Conservation (phyloP, 441 rosid species). For the Populus trichocarpa region DNA sequence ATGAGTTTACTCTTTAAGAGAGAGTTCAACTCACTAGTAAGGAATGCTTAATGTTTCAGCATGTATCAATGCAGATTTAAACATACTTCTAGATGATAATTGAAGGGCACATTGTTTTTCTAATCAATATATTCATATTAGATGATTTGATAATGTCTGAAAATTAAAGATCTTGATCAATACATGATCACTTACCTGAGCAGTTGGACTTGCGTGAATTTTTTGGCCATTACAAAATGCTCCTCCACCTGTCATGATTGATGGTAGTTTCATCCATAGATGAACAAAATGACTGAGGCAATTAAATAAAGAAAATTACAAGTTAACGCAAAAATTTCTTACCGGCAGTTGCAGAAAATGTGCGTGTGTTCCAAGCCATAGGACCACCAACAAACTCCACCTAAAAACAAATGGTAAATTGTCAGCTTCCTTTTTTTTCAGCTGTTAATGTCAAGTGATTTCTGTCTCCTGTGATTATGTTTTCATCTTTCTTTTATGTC, state of each 20-base stretch:
- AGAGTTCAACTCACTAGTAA: not conserved
- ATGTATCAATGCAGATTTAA: not conserved
- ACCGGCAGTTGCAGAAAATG: constrained; percentile 90
- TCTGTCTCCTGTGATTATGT: not conserved
- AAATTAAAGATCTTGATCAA: not conserved
- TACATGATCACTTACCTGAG: constrained; percentile 44
- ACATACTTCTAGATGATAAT: not conserved
- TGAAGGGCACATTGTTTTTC: not conserved
- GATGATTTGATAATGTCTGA: not conserved
- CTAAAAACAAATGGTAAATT: constrained; percentile 29
- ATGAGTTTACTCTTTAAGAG: not conserved
- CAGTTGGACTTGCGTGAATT: constrained; percentile 69
- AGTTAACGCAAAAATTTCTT: constrained; percentile 11
- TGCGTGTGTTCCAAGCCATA: constrained; percentile 92
- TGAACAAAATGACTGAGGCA: constrained; percentile 3
- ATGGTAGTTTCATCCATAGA: constrained; percentile 16
- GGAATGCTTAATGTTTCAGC: not conserved
- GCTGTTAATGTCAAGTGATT: not conserved
- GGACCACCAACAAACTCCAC: constrained; percentile 97
- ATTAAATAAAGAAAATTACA: not conserved
- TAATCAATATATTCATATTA: not conserved
- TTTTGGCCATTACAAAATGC: constrained; percentile 90
- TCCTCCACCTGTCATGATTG: constrained; percentile 67
- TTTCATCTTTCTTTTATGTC: not conserved
- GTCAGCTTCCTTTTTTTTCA: constrained; percentile 9